phyloP scores from a whole-genome alignment of 176 grass and related monocot genomes.

The Oryza glaberrima region DNA sequence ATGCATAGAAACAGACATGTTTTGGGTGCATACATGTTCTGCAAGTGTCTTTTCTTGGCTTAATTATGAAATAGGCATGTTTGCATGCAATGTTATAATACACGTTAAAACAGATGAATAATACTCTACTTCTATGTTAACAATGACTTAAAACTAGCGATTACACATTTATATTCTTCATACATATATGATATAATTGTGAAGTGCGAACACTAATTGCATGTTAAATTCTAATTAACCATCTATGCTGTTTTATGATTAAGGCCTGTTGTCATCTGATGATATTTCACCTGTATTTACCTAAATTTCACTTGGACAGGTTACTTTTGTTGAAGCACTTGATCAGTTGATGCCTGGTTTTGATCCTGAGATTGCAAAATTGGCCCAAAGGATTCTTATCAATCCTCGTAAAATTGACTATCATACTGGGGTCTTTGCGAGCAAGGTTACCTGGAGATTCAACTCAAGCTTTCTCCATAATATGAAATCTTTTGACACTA shows the following conservation, averaged over 20 bases:
- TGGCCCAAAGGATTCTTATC: slow-evolving; percentile 70
- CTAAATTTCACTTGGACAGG: slow-evolving; percentile 32
- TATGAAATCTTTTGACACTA: background rate
- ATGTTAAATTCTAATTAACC: background rate
- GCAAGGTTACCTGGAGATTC: slow-evolving; percentile 48
- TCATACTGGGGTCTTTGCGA: slow-evolving; percentile 69
- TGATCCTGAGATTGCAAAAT: slow-evolving; percentile 74
- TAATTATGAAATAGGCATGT: background rate
- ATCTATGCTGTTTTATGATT: background rate
- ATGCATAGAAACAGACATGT: background rate
- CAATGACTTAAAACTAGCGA: background rate
- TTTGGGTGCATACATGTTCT: slow-evolving; percentile 2
- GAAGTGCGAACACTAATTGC: background rate
- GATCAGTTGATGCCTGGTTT: slow-evolving; percentile 82
- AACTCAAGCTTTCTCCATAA: background rate
- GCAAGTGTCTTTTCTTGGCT: background rate
- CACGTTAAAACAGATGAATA: background rate
- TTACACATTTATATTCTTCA: slow-evolving; percentile 1
- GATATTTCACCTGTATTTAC: slow-evolving; percentile 13
- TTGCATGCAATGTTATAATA: slow-evolving; percentile 10
- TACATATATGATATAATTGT: background rate
- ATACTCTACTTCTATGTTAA: background rate
- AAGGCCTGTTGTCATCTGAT: slow-evolving; percentile 17
- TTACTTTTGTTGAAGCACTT: slow-evolving; percentile 77
- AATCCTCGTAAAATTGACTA: slow-evolving; percentile 74